Evolutionary conservation across 805 yeast species (phyloP), one percentile per base, ranked within the genome.

Genomic region (Suhomyces prunicola): DNA sequence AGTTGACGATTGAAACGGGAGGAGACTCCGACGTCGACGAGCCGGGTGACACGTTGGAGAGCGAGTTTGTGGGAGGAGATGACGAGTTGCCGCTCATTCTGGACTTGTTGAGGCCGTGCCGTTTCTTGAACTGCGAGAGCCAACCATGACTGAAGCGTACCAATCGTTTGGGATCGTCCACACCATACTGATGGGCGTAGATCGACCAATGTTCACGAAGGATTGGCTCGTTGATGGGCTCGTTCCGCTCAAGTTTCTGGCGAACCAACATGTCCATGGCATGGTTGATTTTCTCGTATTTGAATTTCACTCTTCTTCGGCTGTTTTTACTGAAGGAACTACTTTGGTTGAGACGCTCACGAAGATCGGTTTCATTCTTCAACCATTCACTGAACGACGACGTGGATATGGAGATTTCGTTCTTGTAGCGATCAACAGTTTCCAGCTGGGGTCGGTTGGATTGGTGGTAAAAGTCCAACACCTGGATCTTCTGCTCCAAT

Each of bases 381-480:
- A 83, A 61, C 88, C 88, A 83, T 60, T 83, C 87, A 59, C 83
- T 76, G 57, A 83, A 77, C 13, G 83, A 77, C 24, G 85, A 80
- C 1, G 86, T 81, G n/a, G 84, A 79, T 10, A 83, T 82, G 13
- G 85, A 74, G 48, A 79, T 74, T 55, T 72, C 72, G 50, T 78
- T 71, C 55, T 75, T 77, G 65, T 77, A 83, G 46, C 73, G 66
- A 44, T 82, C 82, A 19, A 83, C 87, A 0, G 84, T 79, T 56
- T 79, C 84, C 68, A 78, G 79, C 64, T 83, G 87, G 12, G 86
- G 82, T 47, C 80, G 66, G 44, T 74, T 74, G 3, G 77, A 68
- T 35, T 65, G 63, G 60, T 80, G 85, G 56, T 69, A 78, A 62
- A 72, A 76, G 63, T 83, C 84, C 27, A 83, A 64, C 24, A 82